Evolutionary conservation across 306 rosid species (phyloP).

Genomic region (Cicer judaicum): DNA sequence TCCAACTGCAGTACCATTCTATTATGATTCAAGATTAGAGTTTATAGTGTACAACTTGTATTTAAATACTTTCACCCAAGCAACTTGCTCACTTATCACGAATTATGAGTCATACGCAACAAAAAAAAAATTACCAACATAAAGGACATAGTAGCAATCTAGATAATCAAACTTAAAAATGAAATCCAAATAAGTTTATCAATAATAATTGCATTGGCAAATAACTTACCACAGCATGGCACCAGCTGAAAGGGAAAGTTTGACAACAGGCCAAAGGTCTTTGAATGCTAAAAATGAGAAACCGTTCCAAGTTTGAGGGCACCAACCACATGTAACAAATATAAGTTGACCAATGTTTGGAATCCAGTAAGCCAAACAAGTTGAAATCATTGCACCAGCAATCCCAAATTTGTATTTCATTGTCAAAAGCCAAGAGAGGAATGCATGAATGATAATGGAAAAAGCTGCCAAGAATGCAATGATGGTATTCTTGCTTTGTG

Average conservation of each 20-base stretch:
- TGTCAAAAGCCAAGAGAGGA: constrained; percentile 59
- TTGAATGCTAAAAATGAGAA: constrained; percentile 56
- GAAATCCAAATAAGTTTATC: constrained; percentile 4
- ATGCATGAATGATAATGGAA: constrained; percentile 44
- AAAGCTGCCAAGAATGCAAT: constrained; percentile 55
- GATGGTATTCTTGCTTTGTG: constrained; percentile 61
- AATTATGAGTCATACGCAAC: too few relatives aligned
- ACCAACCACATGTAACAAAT: constrained; percentile 61
- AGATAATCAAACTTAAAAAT: not conserved
- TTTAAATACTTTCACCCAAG: too few relatives aligned
- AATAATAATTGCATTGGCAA: not conserved
- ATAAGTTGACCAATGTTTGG: constrained; percentile 57
- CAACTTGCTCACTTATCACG: too few relatives aligned
- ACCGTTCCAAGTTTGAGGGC: constrained; percentile 59
- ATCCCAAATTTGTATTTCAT: constrained; percentile 48
- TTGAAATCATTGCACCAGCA: constrained; percentile 61
- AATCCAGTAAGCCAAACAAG: constrained; percentile 52
- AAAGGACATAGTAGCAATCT: not conserved
- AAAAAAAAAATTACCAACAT: not conserved
- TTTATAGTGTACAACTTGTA: too few relatives aligned
- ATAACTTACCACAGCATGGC: constrained; percentile 60
- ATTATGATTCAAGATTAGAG: too few relatives aligned
- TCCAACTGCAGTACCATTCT: too few relatives aligned
- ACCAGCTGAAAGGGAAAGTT: constrained; percentile 66
- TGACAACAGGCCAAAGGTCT: constrained; percentile 65